Evolutionary conservation across 106 monocot species (phyloP).

Genomic region (Dioscorea dumetorum): DNA sequence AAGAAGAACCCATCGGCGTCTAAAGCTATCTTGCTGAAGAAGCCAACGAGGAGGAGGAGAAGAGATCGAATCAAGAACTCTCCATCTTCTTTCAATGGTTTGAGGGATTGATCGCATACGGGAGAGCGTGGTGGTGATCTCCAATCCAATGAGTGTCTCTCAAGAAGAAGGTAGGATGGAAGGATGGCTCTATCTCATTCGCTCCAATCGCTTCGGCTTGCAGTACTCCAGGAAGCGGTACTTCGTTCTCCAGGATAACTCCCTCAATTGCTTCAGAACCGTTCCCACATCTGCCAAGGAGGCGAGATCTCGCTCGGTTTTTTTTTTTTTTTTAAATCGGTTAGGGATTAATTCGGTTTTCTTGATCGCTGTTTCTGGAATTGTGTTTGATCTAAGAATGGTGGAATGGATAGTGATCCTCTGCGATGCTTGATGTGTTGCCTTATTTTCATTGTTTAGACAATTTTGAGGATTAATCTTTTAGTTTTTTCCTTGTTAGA

Average conservation of each 20-base stretch:
- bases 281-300: constrained; percentile 10
- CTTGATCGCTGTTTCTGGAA: not conserved
- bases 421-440: too few relatives aligned
- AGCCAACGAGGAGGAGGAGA: too few relatives aligned
- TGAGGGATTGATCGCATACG: too few relatives aligned
- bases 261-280: constrained; percentile 38
- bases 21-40: too few relatives aligned
- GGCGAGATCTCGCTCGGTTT: not conserved
- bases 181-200: constrained; percentile 41
- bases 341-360: not conserved
- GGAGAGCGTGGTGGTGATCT: constrained; percentile 1
- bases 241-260: constrained; percentile 30
- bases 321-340: not conserved
- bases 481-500: too few relatives aligned
- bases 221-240: constrained; percentile 40
- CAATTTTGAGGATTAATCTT: too few relatives aligned
- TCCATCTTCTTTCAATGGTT: too few relatives aligned
- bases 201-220: constrained; percentile 37
- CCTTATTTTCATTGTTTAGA: too few relatives aligned
- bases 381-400: too few relatives aligned
- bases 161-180: constrained; percentile 18
- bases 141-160: constrained; percentile 8
- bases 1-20: too few relatives aligned
- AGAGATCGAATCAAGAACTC: too few relatives aligned
- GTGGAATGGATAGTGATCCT: too few relatives aligned